A percentile compares a stretch with the other conserved stretches of the same genome.
These are phyloP conservation scores for Juglanconis sp. DNA, from an alignment of 2,329 filamentous ascomycete species.

Conservation along the genomic window DNA sequence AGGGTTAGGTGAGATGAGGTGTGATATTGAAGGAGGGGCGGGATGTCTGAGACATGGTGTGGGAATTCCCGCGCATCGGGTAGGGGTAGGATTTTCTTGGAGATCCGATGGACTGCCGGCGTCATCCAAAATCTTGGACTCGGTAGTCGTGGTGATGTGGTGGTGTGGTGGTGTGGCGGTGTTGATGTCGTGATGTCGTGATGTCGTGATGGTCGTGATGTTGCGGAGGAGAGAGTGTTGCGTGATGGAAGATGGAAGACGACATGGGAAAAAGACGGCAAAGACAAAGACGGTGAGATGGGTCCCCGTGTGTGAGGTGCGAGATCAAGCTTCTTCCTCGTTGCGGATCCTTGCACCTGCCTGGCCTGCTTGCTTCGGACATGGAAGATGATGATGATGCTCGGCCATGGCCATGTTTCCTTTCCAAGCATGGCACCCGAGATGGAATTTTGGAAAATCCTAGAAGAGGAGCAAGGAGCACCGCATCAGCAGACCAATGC, in stretches of 20 bases:
- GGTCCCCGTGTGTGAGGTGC: too few species aligned
- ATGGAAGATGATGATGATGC: neutral
- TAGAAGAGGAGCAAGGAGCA: too few species aligned
- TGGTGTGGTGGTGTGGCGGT: neutral
- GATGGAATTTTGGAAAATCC: too few species aligned
- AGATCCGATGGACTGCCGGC: neutral
- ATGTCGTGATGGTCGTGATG: neutral
- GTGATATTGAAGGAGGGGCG: neutral
- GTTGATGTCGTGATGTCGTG: too few species aligned
- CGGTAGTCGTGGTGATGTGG: neutral
- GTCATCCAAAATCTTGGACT: too few species aligned
- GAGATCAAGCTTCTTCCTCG: neutral
- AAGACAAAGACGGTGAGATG: neutral
- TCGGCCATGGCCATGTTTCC: too few species aligned
- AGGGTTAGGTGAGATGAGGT: neutral
- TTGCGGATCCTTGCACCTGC: neutral
- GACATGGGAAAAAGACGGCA: neutral
- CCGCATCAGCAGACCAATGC: too few species aligned
- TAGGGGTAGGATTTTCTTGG: neutral
- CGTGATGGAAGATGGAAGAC: neutral
- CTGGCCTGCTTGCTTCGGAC: neutral
- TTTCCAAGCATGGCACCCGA: too few species aligned
- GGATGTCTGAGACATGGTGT: constrained; percentile 9
- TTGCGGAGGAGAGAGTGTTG: neutral
- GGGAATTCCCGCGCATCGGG: neutral